These are phyloP conservation scores for Huntiella omanensis DNA, from an alignment of 2,329 filamentous ascomycete genomes.

Conservation along the genomic window DNA sequence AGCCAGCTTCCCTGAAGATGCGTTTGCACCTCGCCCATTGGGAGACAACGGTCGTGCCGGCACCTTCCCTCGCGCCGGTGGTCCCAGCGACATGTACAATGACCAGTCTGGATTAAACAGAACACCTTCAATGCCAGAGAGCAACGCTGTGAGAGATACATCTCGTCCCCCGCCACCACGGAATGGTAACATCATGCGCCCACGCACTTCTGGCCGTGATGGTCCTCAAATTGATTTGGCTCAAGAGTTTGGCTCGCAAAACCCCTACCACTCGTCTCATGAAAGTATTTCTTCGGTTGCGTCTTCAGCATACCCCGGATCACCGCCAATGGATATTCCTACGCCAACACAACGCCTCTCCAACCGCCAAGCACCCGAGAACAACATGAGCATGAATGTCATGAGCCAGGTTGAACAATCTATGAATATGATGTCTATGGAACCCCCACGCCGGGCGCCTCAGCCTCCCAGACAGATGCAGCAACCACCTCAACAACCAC, in stretches of 20 bases:
- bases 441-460: background rate
- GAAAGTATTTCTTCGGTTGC: conserved; percentile 8
- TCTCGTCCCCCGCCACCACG: conserved; percentile 31
- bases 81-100: conserved; percentile 9
- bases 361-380: background rate
- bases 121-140: conserved; percentile 17
- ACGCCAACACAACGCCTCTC: background rate
- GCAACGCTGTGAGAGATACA: conserved; percentile 20
- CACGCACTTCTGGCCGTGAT: conserved; percentile 22
- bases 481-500: background rate
- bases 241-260: conserved; percentile 39
- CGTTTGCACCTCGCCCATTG: conserved; percentile 20
- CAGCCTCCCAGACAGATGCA: conserved; percentile 1
- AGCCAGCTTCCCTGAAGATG: conserved; percentile 14
- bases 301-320: conserved; percentile 20
- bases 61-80: conserved; percentile 29
- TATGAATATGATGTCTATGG: conserved; percentile 8
- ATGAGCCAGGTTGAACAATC: conserved; percentile 10
- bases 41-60: conserved; percentile 27
- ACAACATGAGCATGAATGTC: conserved; percentile 3
- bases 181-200: conserved; percentile 28
- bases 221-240: conserved; percentile 33
- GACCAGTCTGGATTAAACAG: conserved; percentile 1
- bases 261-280: conserved; percentile 39
- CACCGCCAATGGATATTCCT: conserved; percentile 2